Evolutionary conservation across 441 rosid species (phyloP).

Genomic region (Gossypium laxum): DNA sequence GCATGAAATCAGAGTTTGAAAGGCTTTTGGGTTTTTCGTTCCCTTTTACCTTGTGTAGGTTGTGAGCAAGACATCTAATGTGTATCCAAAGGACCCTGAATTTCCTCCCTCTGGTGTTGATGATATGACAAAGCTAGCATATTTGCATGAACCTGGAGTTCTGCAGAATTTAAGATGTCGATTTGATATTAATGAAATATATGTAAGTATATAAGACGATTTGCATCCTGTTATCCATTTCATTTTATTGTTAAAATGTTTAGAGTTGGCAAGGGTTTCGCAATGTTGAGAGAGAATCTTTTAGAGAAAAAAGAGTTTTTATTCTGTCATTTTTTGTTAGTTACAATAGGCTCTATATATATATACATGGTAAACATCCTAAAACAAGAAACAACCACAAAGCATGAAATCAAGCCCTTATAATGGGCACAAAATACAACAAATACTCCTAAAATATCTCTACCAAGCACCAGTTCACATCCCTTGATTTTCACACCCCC

Average conservation of each 20-base stretch:
- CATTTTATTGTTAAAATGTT: neutral
- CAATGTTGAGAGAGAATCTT: neutral
- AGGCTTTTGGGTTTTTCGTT: neutral
- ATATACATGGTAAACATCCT: neutral
- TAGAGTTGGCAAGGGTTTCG: neutral
- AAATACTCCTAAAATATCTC: neutral
- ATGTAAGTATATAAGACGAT: slow-evolving; percentile 46
- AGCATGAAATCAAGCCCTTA: neutral
- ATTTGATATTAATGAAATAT: slow-evolving; percentile 67
- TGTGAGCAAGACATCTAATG: slow-evolving; percentile 44
- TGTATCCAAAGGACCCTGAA: slow-evolving; percentile 75
- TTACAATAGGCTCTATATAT: neutral
- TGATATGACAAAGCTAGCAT: slow-evolving; percentile 91
- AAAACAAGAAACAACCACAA: neutral
- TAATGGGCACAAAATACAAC: neutral
- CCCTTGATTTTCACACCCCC: no score
- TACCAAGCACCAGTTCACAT: neutral
- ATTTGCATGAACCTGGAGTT: slow-evolving; percentile 91
- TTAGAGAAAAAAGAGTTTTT: neutral
- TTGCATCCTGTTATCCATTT: slow-evolving; percentile 8
- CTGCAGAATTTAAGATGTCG: slow-evolving; percentile 58
- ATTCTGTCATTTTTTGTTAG: neutral
- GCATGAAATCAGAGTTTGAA: neutral
- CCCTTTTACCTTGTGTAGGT: slow-evolving; percentile 34
- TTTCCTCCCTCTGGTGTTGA: slow-evolving; percentile 74